Evolutionary conservation across 2,329 filamentous ascomycete genomes (phyloP).

Genomic region (Ophiostoma angusticollis): DNA sequence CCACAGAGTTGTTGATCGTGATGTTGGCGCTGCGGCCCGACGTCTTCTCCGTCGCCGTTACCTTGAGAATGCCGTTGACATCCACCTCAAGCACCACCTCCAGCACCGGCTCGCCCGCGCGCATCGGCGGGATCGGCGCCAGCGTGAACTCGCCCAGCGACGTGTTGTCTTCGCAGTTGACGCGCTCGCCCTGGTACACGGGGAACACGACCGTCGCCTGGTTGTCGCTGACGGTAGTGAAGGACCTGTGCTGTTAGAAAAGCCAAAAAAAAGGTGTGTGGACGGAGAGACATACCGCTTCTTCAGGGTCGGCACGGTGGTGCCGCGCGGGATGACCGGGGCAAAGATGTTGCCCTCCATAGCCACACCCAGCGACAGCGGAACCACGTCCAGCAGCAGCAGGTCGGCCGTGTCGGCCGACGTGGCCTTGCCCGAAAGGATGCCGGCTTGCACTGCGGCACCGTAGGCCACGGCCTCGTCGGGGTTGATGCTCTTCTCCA

Average conservation of each 20-base stretch:
- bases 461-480: conserved; percentile 98
- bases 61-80: conserved; percentile 99
- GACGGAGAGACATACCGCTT: conserved; percentile 37
- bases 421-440: conserved; percentile 94
- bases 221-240: conserved; percentile 71
- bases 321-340: conserved; percentile 71
- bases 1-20: conserved; percentile 98
- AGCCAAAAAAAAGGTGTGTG: background rate
- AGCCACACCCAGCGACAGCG: conserved; percentile 92
- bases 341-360: conserved; percentile 99
- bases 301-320: conserved; percentile 68
- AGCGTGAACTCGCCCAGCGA: conserved; percentile 95
- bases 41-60: conserved; percentile 97
- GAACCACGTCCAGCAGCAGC: conserved; percentile 89
- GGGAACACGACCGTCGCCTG: conserved; percentile 84
- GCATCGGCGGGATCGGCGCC: conserved; percentile 75
- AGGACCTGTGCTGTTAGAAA: conserved; percentile 37
- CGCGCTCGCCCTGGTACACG: conserved; percentile 90
- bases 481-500: conserved; percentile 99
- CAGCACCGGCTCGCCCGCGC: conserved; percentile 88
- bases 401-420: conserved; percentile 90
- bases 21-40: conserved; percentile 98
- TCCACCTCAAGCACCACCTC: conserved; percentile 99
- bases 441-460: conserved; percentile 96
- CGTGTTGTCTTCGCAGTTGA: conserved; percentile 98